These are phyloP conservation scores for Mycena albidolilacea DNA, from an alignment of 768 basidiomycete species.

Conservation along the genomic window DNA sequence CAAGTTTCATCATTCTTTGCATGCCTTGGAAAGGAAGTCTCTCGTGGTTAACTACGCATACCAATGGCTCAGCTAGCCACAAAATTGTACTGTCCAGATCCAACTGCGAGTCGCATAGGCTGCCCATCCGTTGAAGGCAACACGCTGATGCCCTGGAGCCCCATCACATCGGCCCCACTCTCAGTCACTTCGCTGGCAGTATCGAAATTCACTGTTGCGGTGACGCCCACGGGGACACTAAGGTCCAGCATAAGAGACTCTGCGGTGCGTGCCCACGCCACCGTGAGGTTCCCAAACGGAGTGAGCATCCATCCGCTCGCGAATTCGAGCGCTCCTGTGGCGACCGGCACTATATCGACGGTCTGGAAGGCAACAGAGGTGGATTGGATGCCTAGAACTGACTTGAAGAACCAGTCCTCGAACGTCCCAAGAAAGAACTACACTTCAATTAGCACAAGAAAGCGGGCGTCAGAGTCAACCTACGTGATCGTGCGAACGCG, in stretches of 20 bases:
- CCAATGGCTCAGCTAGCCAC: not conserved
- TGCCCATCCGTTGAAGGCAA: not conserved
- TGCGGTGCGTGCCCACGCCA: conserved; percentile 37
- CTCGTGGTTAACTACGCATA: not conserved
- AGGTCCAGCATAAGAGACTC: conserved; percentile 33
- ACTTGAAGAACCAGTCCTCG: conserved; percentile 49
- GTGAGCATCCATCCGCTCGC: conserved; percentile 46
- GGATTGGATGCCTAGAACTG: conserved; percentile 45
- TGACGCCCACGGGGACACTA: conserved; percentile 44
- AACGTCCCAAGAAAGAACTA: conserved; percentile 51
- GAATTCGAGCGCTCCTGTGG: conserved; percentile 37
- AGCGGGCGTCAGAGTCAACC: not conserved
- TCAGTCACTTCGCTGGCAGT: not conserved
- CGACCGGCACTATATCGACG: conserved; percentile 41
- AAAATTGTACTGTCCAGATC: conserved; percentile 7
- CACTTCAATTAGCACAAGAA: not conserved
- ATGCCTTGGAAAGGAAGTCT: no score
- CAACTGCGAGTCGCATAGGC: not conserved
- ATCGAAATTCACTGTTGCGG: conserved; percentile 40
- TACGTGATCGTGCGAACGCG: conserved; percentile 50
- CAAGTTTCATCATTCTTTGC: no score
- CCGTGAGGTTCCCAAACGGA: conserved; percentile 48
- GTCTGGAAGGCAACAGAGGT: conserved; percentile 44
- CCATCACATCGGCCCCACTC: not conserved
- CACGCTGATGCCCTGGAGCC: not conserved